Evolutionary conservation across 73 alveolate genomes (phyloP).

Genomic region (Tetrahymena malaccensis): DNA sequence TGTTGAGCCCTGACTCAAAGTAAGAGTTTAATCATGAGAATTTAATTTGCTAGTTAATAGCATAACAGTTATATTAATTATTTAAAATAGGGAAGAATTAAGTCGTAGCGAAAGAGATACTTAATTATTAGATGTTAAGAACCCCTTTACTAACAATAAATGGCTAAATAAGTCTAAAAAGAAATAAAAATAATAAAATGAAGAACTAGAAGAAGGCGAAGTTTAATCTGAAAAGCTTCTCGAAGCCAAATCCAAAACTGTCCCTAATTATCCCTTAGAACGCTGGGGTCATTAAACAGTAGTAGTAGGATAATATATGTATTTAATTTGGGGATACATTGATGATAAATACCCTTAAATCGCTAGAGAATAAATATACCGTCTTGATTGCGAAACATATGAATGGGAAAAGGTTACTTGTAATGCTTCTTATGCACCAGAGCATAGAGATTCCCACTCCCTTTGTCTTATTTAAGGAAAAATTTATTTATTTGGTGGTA

Average conservation of each 20-base stretch:
- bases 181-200: not conserved
- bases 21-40: not conserved
- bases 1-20: not conserved
- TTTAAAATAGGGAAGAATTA: not conserved
- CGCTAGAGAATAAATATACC: not conserved
- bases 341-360: not conserved
- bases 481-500: not conserved
- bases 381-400: not conserved
- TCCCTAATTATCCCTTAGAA: not conserved
- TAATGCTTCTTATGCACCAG: not conserved
- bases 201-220: not conserved
- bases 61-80: not conserved
- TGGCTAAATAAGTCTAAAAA: not conserved
- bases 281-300: not conserved
- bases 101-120: not conserved
- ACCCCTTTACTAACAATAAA: not conserved
- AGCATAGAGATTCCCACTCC: not conserved
- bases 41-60: not conserved
- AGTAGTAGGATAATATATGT: not conserved
- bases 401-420: not conserved
- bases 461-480: not conserved
- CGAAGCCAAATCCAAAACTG: not conserved
- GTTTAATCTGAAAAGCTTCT: not conserved
- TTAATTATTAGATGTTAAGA: not conserved
- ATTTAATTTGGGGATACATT: not conserved